Evolutionary conservation across 129 eudicot genomes (phyloP), one percentile per base, ranked within the genome.

Genomic region (Solidago caesia): DNA sequence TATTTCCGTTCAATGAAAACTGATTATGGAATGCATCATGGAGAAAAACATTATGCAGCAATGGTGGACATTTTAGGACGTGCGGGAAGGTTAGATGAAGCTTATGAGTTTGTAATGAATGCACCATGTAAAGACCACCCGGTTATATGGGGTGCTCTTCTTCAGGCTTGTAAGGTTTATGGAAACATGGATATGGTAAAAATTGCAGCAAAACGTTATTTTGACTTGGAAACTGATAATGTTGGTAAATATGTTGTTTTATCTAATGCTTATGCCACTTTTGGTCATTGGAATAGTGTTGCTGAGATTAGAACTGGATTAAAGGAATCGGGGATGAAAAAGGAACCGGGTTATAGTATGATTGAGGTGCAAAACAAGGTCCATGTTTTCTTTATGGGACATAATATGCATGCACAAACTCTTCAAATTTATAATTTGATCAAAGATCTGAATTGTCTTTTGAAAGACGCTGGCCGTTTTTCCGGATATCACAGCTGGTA

Each of bases 11-110:
- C 91, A 25, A 90, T 93, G 96, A 77, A 39, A 71, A 83, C 77
- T 49, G 96, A 86, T 74, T 90, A 84, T 72, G 89, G 91, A 1
- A 83, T 93, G 84, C 79, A 79, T 53, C 98, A 96, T 0, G 77
- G 78, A 64, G 92, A 79, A 71, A 88, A 93, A 75, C 97, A 90
- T 77, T 87, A 93, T 82, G 96, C 97, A 44, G 92, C 89, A 15
- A 80, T 93, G 90, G 98, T 88, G 75, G 98, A 93, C 76, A 82
- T 90, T 56, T 83, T 93, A 71, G 98, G 97, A 15, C 91, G 98
- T 44, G 85, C 96, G 13, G 98, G 98, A 71, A 93, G 91, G 75
- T 67, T 93, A 73, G 66, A 86, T 26, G 98, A 93, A 81, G 98
- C 98, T 77, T 88, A 80, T 10, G 76, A 80, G 14, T 90, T 93